phyloP scores from a whole-genome alignment of 2,329 filamentous ascomycete species.

The Aspergillus arachidicola region DNA sequence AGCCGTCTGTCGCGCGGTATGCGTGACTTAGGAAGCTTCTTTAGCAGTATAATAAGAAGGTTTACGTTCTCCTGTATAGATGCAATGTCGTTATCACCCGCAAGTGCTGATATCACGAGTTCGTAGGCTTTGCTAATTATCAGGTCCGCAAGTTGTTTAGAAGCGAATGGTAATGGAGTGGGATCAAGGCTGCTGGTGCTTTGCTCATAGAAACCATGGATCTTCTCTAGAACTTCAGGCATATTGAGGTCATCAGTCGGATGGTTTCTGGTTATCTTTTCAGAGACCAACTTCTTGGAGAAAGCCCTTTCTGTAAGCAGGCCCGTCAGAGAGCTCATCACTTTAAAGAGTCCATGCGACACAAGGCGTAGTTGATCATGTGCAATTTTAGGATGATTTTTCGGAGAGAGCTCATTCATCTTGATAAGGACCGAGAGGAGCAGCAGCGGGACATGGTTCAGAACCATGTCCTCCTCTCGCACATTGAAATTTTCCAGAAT shows the following conservation, averaged over 20 bases:
- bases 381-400: slow-evolving; percentile 14
- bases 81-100: slow-evolving; percentile 28
- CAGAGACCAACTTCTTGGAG: slow-evolving; percentile 52
- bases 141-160: slow-evolving; percentile 60
- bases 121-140: slow-evolving; percentile 63
- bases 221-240: slow-evolving; percentile 59
- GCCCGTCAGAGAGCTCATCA: slow-evolving; percentile 33
- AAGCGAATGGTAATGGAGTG: slow-evolving; percentile 60
- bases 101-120: slow-evolving; percentile 36
- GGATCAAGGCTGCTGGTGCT: slow-evolving; percentile 71
- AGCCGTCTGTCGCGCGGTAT: slow-evolving; percentile 37
- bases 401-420: slow-evolving; percentile 40
- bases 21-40: slow-evolving; percentile 42
- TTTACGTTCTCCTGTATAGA: slow-evolving; percentile 62
- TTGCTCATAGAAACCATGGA: slow-evolving; percentile 68
- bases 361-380: slow-evolving; percentile 22
- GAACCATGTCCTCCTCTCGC: slow-evolving; percentile 92
- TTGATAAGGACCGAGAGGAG: slow-evolving; percentile 64
- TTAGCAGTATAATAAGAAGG: slow-evolving; percentile 57
- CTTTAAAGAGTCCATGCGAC: slow-evolving; percentile 29
- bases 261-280: slow-evolving; percentile 22
- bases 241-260: slow-evolving; percentile 19
- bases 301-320: slow-evolving; percentile 51
- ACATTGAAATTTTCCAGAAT: slow-evolving; percentile 88
- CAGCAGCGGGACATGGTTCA: slow-evolving; percentile 78